A percentile compares a stretch with the other conserved stretches of the same genome.
Evolutionary conservation across 2,329 filamentous ascomycete genomes (phyloP).

Genomic region (Monosporascus ibericus): DNA sequence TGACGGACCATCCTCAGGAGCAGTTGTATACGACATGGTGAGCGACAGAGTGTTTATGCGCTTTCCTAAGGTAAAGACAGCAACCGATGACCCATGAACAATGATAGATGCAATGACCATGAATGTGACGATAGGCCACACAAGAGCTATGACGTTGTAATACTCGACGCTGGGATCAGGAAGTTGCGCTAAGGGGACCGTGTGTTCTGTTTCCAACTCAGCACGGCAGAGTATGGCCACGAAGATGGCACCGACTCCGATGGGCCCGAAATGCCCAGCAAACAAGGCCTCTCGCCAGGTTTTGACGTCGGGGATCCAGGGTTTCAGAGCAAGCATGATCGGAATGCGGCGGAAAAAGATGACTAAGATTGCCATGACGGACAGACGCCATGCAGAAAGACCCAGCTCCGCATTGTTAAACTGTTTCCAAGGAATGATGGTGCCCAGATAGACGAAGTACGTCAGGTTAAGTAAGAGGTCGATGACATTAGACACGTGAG

Average conservation of each 20-base stretch:
- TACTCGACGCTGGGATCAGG: constrained; percentile 50
- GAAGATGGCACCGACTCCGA: constrained; percentile 95
- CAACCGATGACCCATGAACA: constrained; percentile 95
- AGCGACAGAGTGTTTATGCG: constrained; percentile 94
- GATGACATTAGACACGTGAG: constrained; percentile 98
- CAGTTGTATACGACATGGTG: constrained; percentile 92
- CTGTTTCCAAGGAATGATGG: constrained; percentile 92
- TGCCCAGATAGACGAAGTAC: constrained; percentile 96
- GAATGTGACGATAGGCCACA: constrained; percentile 95
- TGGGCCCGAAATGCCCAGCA: constrained; percentile 94
- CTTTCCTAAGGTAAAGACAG: constrained; percentile 95
- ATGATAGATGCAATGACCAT: constrained; percentile 91
- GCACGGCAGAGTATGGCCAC: constrained; percentile 87
- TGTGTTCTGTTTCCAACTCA: constrained; percentile 73
- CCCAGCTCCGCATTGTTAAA: constrained; percentile 74
- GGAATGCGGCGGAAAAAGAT: constrained; percentile 94
- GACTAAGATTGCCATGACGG: constrained; percentile 90
- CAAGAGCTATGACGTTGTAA: constrained; percentile 70
- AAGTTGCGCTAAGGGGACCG: constrained; percentile 64
- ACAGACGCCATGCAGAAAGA: constrained; percentile 78
- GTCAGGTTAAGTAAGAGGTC: constrained; percentile 93
- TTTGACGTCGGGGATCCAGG: constrained; percentile 91
- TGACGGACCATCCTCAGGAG: constrained; percentile 77
- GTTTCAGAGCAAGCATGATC: constrained; percentile 86
- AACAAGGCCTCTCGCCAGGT: constrained; percentile 97